Evolutionary conservation across 1,284 basidiomycete species (phyloP).

Genomic region (Ganoderma sp.): DNA sequence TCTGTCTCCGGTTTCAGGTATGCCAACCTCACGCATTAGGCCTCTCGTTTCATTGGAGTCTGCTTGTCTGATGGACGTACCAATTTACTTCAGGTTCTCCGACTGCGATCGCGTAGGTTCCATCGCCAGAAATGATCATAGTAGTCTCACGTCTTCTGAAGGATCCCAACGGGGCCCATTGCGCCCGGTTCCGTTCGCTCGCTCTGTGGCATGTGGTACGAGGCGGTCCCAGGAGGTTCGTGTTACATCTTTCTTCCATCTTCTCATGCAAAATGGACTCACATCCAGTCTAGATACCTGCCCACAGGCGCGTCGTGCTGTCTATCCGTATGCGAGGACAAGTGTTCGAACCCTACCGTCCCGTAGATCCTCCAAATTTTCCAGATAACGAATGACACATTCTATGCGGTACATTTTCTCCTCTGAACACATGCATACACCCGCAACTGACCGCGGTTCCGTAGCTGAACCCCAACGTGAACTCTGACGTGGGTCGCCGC

Average conservation of each 20-base stretch:
- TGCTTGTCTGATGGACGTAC: not conserved
- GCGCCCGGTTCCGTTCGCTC: not conserved
- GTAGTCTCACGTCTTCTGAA: not conserved
- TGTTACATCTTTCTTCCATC: not conserved
- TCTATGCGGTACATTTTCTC: not conserved
- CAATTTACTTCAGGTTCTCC: not conserved
- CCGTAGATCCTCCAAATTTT: not conserved
- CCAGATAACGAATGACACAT: slow-evolving; percentile 1
- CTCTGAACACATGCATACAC: not conserved
- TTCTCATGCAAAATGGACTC: not conserved
- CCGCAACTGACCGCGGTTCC: not conserved
- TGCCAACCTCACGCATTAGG: not conserved
- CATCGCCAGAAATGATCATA: not conserved
- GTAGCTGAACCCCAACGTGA: not conserved
- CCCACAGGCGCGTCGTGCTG: not conserved
- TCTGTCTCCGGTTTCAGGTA: not conserved
- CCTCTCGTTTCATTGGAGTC: not conserved
- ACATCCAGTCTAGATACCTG: not conserved
- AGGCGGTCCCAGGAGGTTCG: not conserved
- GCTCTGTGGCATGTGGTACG: not conserved
- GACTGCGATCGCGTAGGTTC: not conserved
- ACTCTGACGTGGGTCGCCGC: not conserved
- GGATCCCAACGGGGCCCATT: not conserved
- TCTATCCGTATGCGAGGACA: not conserved
- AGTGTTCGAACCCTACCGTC: not conserved